These are phyloP conservation scores for Geosmithia morbida DNA, from an alignment of 2,329 filamentous ascomycete species.

Conservation along the genomic window DNA sequence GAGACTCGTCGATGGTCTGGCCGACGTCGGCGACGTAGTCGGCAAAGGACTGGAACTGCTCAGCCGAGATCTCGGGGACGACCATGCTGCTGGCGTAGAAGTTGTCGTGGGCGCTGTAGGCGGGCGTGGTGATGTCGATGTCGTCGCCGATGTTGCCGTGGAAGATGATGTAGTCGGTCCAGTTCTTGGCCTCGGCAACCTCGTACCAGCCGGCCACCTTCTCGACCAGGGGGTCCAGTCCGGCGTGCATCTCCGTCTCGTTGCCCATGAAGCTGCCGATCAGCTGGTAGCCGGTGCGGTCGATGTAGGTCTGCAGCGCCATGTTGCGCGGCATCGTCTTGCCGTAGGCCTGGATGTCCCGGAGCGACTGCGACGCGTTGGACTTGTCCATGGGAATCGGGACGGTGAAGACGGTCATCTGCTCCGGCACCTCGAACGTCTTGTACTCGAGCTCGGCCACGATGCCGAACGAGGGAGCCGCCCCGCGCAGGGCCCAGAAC, in stretches of 20 bases:
- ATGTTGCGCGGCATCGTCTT: background rate
- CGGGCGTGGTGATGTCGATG: background rate
- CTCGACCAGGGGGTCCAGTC: background rate
- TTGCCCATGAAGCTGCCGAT: background rate
- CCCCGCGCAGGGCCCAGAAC: constrained; percentile 25
- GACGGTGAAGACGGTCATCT: background rate
- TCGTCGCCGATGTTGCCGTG: background rate
- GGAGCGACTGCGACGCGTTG: background rate
- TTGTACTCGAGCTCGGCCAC: constrained; percentile 23
- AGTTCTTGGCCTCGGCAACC: background rate
- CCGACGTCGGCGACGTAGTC: constrained; percentile 1
- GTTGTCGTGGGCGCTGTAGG: constrained; percentile 1
- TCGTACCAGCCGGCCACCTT: background rate
- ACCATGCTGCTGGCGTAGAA: constrained; percentile 8
- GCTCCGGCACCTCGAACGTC: constrained; percentile 14
- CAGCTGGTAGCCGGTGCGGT: background rate
- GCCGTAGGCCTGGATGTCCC: constrained; percentile 4
- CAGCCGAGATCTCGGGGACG: constrained; percentile 4
- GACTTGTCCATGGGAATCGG: background rate
- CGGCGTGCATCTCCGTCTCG: background rate
- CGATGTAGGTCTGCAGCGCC: background rate
- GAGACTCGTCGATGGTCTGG: background rate
- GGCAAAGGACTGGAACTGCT: constrained; percentile 4
- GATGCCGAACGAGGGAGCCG: constrained; percentile 26
- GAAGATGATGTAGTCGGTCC: background rate